These are phyloP conservation scores for Acanthamoeba culbertsoni DNA, from an alignment of 208 protist species.

Conservation along the genomic window DNA sequence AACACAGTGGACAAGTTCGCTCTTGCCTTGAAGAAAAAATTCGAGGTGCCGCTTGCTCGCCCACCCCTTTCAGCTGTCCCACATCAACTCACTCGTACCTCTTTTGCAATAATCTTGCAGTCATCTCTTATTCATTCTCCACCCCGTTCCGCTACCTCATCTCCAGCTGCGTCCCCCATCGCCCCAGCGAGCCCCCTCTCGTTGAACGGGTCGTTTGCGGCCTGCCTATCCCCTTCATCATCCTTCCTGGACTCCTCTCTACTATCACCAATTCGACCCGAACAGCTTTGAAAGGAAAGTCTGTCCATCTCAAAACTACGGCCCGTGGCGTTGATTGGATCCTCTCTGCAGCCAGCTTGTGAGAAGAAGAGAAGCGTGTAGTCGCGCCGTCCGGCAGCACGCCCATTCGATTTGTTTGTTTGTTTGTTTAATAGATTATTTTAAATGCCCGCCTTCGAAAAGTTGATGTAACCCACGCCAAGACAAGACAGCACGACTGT, in stretches of 20 bases:
- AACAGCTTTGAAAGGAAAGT: too few relatives aligned
- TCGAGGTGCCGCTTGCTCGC: background rate
- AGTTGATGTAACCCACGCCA: constrained; percentile 82
- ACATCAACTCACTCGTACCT: too few relatives aligned
- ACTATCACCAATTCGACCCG: background rate
- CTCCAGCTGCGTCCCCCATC: background rate
- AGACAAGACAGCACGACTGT: constrained; percentile 80
- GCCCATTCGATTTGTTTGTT: too few relatives aligned
- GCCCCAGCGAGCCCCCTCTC: background rate
- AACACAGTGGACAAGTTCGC: background rate
- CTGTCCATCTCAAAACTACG: too few relatives aligned
- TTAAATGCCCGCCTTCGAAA: background rate
- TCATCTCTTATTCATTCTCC: background rate
- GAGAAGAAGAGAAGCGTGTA: too few relatives aligned
- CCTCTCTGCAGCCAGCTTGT: too few relatives aligned
- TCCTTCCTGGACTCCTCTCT: background rate
- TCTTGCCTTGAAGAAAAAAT: background rate
- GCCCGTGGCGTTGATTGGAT: too few relatives aligned
- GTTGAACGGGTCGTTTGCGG: background rate
- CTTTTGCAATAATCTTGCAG: too few relatives aligned
- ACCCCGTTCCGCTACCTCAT: background rate
- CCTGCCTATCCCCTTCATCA: background rate
- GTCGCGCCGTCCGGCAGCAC: too few relatives aligned
- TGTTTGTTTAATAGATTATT: too few relatives aligned
- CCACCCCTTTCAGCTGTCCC: background rate